These are phyloP conservation scores for Cryptomeria japonica DNA, from an alignment of 75 land plant species.

Conservation along the genomic window DNA sequence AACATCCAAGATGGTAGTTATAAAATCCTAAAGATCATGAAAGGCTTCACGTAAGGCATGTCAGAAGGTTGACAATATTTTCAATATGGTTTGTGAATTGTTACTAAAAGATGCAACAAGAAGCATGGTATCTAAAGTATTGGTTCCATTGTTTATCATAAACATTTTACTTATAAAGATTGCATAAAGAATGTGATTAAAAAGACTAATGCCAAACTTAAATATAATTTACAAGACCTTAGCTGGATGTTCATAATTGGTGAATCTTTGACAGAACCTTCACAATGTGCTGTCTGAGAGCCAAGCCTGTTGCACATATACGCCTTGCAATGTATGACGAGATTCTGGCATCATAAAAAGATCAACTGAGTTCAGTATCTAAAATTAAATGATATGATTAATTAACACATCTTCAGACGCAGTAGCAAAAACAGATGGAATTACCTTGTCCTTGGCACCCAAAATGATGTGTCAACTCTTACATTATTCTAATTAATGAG, in stretches of 20 bases:
- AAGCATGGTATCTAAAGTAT: neutral
- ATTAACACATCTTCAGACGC: neutral
- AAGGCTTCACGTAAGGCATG: neutral
- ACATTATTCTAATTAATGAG: neutral
- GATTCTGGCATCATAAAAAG: neutral
- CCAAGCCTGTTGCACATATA: neutral
- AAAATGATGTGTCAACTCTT: neutral
- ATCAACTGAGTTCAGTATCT: neutral
- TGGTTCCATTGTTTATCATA: neutral
- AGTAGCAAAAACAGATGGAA: neutral
- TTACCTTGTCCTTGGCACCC: neutral
- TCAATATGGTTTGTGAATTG: neutral
- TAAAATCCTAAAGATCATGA: neutral
- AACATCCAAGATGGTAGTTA: constrained; percentile 3
- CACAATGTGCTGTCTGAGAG: neutral
- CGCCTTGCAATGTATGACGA: neutral
- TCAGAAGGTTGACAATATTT: neutral
- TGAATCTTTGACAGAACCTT: neutral
- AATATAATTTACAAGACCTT: neutral
- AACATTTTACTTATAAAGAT: neutral
- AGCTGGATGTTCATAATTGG: neutral
- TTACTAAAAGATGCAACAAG: neutral
- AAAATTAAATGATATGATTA: neutral
- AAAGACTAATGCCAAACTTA: neutral
- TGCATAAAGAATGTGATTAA: neutral